Conservation (phyloP, 2,329 filamentous ascomycete genomes). For the Aciculosporium take region DNA sequence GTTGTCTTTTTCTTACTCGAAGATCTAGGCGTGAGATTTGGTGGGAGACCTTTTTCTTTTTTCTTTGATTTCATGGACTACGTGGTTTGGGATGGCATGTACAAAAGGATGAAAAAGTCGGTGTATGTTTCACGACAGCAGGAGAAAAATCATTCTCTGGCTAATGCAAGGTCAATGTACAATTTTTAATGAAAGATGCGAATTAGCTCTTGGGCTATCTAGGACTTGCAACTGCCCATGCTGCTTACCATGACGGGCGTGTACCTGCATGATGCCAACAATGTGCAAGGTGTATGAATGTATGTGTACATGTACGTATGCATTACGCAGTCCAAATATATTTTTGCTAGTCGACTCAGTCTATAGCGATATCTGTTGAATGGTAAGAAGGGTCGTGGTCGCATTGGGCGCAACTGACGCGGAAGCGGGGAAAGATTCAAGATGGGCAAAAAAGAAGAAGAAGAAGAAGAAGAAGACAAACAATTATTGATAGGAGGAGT, state of each 20-base stretch:
- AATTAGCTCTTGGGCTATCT: too few species aligned
- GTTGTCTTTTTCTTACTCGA: neutral
- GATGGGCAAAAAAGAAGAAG: neutral
- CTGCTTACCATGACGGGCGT: too few species aligned
- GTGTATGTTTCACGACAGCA: slow-evolving; percentile 6
- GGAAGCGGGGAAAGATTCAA: too few species aligned
- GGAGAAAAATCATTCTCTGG: slow-evolving; percentile 12
- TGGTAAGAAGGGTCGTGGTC: neutral
- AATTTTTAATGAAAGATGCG: neutral
- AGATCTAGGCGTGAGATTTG: slow-evolving; percentile 7
- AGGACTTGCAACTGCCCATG: too few species aligned
- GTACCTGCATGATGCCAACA: neutral
- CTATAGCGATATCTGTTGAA: neutral
- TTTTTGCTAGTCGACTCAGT: neutral
- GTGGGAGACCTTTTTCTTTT: neutral
- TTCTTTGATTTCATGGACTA: slow-evolving; percentile 10
- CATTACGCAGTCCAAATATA: slow-evolving; percentile 15
- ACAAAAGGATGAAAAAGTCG: slow-evolving; percentile 8
- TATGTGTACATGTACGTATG: neutral
- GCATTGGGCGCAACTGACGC: neutral
- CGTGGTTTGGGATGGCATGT: slow-evolving; percentile 10
- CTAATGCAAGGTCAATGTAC: slow-evolving; percentile 16
- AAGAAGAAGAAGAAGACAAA: neutral
- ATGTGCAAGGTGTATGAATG: too few species aligned
- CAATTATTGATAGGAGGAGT: neutral